Percentiles rank a stretch among this genome's conserved stretches.
These are phyloP conservation scores for Rhynchospora tenuis DNA, from an alignment of 176 grass and related monocot genomes.

Conservation along the genomic window DNA sequence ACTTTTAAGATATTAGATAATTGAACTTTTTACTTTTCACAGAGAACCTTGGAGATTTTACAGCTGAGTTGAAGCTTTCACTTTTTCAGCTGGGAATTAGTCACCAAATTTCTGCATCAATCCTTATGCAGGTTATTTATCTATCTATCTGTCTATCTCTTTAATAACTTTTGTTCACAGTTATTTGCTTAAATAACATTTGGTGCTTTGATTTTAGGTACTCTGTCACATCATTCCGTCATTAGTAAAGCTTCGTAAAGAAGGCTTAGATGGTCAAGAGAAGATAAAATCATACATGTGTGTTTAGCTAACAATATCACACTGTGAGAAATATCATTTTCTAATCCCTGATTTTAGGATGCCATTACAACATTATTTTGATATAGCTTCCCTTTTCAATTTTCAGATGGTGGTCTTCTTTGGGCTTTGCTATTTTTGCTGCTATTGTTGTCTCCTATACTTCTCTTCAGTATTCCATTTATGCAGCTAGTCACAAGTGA, in stretches of 20 bases:
- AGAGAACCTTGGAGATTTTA: slow-evolving; percentile 84
- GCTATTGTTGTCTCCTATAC: slow-evolving; percentile 69
- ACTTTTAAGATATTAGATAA: neutral
- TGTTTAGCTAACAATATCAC: slow-evolving; percentile 64
- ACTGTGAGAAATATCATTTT: slow-evolving; percentile 51
- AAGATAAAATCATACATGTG: slow-evolving; percentile 99
- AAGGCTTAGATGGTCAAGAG: slow-evolving; percentile 94
- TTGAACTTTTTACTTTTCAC: neutral
- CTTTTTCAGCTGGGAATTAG: slow-evolving; percentile 96
- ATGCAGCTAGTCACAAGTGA: slow-evolving; percentile 86
- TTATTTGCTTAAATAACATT: neutral
- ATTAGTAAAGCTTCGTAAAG: slow-evolving; percentile 91
- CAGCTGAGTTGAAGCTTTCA: slow-evolving; percentile 80
- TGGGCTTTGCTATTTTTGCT: slow-evolving; percentile 78
- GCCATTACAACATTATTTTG: slow-evolving; percentile 9
- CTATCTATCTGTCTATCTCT: neutral
- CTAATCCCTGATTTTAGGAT: slow-evolving; percentile 22
- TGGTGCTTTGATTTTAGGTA: slow-evolving; percentile 45
- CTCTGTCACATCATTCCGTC: slow-evolving; percentile 79
- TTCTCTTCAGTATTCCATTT: slow-evolving; percentile 94
- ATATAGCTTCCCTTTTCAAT: slow-evolving; percentile 34
- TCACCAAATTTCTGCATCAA: slow-evolving; percentile 88
- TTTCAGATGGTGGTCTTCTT: slow-evolving; percentile 89
- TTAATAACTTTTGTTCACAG: neutral
- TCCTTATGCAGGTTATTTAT: slow-evolving; percentile 79